phyloP scores from a whole-genome alignment of 139 green algal genomes.

The Chlamydomonas sphaeroides region DNA sequence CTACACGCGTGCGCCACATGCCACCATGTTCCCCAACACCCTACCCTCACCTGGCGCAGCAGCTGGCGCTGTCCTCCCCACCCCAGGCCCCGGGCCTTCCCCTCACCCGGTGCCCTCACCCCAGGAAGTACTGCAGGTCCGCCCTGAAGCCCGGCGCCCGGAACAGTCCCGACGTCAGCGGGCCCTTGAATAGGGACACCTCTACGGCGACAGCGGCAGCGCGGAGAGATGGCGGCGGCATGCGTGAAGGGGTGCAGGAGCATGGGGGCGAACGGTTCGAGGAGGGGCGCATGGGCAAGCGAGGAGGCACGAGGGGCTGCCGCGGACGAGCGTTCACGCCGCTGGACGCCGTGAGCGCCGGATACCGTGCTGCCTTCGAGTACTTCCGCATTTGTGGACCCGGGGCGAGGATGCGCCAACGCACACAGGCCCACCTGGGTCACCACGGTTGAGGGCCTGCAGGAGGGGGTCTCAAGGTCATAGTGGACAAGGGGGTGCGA shows the following conservation, averaged over 20 bases:
- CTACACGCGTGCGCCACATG: neutral
- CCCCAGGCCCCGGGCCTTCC: too few species aligned
- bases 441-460: neutral
- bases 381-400: neutral
- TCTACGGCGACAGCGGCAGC: neutral
- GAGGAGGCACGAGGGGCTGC: too few species aligned
- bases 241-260: neutral
- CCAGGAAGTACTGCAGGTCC: conserved; percentile 20
- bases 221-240: neutral
- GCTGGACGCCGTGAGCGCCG: too few species aligned
- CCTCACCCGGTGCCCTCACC: too few species aligned
- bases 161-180: neutral
- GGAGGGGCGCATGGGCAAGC: too few species aligned
- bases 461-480: too few species aligned
- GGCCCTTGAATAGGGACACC: neutral
- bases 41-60: too few species aligned
- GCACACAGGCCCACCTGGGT: neutral
- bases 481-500: neutral
- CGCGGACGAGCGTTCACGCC: too few species aligned
- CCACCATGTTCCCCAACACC: neutral
- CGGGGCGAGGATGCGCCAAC: too few species aligned
- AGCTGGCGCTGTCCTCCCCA: too few species aligned
- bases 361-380: too few species aligned
- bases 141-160: neutral
- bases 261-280: too few species aligned